These are phyloP conservation scores for Echinochloa phyllopogon DNA, from an alignment of 176 grass and related monocot genomes.

Conservation along the genomic window DNA sequence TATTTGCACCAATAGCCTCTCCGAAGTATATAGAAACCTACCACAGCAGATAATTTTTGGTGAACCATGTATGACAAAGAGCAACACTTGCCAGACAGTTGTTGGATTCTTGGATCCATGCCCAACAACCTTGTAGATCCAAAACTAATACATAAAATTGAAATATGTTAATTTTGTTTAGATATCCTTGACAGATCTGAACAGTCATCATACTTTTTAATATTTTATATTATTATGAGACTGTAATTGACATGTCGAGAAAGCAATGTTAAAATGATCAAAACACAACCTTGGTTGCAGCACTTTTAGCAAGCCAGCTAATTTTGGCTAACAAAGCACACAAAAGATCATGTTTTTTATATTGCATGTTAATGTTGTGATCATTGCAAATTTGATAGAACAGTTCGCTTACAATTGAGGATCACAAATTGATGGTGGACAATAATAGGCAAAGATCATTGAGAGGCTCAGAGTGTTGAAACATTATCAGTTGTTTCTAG, in stretches of 20 bases:
- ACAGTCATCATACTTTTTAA: neutral
- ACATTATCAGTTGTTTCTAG: neutral
- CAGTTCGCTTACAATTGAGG: neutral
- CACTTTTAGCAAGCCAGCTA: neutral
- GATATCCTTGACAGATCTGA: neutral
- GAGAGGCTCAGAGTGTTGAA: neutral
- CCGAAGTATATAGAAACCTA: neutral
- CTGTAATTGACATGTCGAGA: neutral
- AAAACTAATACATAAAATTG: slow-evolving; percentile 13
- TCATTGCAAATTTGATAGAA: slow-evolving; percentile 4
- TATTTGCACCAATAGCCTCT: neutral
- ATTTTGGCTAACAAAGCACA: slow-evolving; percentile 15
- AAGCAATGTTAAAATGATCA: neutral
- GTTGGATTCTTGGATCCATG: neutral
- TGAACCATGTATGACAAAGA: slow-evolving; percentile 8
- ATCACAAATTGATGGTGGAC: neutral
- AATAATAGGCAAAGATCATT: neutral
- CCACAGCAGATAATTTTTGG: neutral
- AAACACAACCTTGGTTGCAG: neutral
- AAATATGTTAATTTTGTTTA: slow-evolving; percentile 5
- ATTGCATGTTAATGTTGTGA: neutral
- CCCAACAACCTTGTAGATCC: neutral
- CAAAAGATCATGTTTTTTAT: neutral
- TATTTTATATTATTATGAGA: neutral
- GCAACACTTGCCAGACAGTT: neutral